Percentiles rank a stretch among this genome's conserved stretches.
Evolutionary conservation across 1,139 yeast species (phyloP).

Genomic region (Sugiyamaella castrensis): DNA sequence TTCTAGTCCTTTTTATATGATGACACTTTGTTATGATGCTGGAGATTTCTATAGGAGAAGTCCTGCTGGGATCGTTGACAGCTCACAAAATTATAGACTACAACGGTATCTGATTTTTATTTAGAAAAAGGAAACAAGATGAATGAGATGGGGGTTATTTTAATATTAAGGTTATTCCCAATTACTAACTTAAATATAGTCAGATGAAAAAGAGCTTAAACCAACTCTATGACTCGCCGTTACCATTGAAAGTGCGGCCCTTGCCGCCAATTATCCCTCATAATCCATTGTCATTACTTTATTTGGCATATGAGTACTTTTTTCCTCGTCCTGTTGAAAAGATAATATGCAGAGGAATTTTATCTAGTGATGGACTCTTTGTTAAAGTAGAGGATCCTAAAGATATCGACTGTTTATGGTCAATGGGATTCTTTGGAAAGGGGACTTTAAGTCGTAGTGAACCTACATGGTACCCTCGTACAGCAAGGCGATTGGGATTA

Average conservation of each 20-base stretch:
- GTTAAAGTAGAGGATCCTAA: constrained; percentile 39
- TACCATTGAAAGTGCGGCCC: constrained; percentile 48
- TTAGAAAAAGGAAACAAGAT: not conserved
- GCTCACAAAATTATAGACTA: constrained; percentile 66
- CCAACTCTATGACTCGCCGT: constrained; percentile 39
- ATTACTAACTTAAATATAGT: not conserved
- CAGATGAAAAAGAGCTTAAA: constrained; percentile 32
- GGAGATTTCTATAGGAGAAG: constrained; percentile 21
- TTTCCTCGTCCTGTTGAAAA: constrained; percentile 38
- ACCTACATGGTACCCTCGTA: constrained; percentile 80
- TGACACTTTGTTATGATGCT: constrained; percentile 15
- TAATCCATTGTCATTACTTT: constrained; percentile 38
- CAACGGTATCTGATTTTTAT: constrained; percentile 96
- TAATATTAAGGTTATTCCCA: not conserved
- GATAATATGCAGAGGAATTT: constrained; percentile 25
- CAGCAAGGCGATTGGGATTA: constrained; percentile 50
- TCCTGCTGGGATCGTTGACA: constrained; percentile 18
- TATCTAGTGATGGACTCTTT: constrained; percentile 42
- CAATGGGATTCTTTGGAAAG: constrained; percentile 89
- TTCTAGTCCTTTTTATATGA: constrained; percentile 1
- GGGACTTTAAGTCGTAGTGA: constrained; percentile 87
- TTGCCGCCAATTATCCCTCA: constrained; percentile 40
- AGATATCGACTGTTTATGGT: constrained; percentile 68
- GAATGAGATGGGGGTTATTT: not conserved
- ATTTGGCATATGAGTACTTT: constrained; percentile 35